Evolutionary conservation across 2,329 filamentous ascomycete species (phyloP).

Genomic region (Raffaelea ambrosiae): DNA sequence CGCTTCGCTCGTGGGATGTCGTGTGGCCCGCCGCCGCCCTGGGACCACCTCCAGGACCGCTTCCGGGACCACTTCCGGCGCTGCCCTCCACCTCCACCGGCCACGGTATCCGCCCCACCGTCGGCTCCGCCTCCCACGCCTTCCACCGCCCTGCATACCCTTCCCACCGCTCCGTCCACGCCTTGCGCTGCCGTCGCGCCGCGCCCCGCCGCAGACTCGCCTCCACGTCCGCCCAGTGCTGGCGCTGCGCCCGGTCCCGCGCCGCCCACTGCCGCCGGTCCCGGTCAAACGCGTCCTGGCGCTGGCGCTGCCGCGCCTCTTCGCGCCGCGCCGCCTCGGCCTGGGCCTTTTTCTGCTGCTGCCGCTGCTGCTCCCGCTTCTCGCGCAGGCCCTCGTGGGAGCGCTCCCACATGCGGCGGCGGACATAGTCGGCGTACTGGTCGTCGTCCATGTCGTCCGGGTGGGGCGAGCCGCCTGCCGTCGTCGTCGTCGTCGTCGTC

Average conservation of each 20-base stretch:
- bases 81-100: conserved; percentile 52
- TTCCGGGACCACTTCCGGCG: conserved; percentile 11
- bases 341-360: neutral
- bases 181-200: conserved; percentile 47
- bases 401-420: conserved; percentile 90
- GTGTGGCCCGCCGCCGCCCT: neutral
- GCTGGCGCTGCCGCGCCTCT: conserved; percentile 18
- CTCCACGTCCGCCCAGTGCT: conserved; percentile 50
- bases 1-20: neutral
- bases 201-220: conserved; percentile 59
- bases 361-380: conserved; percentile 48
- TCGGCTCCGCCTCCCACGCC: conserved; percentile 33
- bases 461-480: conserved; percentile 42
- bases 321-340: neutral
- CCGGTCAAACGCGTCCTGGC: conserved; percentile 42
- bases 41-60: too few species aligned
- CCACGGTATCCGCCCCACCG: conserved; percentile 48
- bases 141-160: conserved; percentile 58
- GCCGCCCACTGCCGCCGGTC: conserved; percentile 26
- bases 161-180: conserved; percentile 53
- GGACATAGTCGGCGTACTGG: conserved; percentile 80
- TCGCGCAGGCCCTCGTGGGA: conserved; percentile 77
- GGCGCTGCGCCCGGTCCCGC: conserved; percentile 32
- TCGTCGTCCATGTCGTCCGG: conserved; percentile 90
- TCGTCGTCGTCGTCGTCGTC: conserved; percentile 20